Evolutionary conservation across 192 early-diverging fungal species (phyloP).

Genomic region (Linderina pennispora): DNA sequence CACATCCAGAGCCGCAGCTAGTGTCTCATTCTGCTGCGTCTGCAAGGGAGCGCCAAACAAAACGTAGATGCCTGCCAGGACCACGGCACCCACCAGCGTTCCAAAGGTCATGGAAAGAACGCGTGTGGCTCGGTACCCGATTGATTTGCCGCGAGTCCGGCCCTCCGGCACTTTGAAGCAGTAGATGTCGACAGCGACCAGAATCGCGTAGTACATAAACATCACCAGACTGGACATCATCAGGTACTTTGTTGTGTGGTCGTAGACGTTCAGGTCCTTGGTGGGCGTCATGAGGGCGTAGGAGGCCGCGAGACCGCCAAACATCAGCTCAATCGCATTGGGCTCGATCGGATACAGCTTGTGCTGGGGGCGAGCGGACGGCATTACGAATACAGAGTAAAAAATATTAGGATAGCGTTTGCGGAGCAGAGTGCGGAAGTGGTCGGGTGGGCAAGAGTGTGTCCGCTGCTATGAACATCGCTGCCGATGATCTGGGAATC

Average conservation of each 20-base stretch:
- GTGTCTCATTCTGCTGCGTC: constrained; percentile 24
- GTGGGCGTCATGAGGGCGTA: constrained; percentile 31
- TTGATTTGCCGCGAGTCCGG: background rate
- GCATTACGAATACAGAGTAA: background rate
- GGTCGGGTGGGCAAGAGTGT: too few species aligned
- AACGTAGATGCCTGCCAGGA: constrained; percentile 8
- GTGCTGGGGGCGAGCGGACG: constrained; percentile 1
- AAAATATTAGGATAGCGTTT: background rate
- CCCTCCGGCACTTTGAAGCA: constrained; percentile 18
- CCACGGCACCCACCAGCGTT: constrained; percentile 5
- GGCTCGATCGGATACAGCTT: constrained; percentile 35
- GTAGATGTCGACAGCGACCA: constrained; percentile 34
- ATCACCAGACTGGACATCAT: constrained; percentile 14
- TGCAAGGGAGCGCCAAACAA: constrained; percentile 36
- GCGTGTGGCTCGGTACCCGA: constrained; percentile 1
- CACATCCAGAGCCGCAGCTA: constrained; percentile 27
- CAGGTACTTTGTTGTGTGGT: constrained; percentile 25
- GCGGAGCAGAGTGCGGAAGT: too few species aligned
- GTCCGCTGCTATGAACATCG: too few species aligned
- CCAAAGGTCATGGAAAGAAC: constrained; percentile 5
- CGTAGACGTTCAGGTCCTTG: constrained; percentile 33
- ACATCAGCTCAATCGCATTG: constrained; percentile 37
- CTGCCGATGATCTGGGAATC: too few species aligned
- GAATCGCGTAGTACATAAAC: constrained; percentile 32
- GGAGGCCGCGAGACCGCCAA: constrained; percentile 30